A percentile compares a stretch with the other conserved stretches of the same genome.
These are phyloP conservation scores for Cylindrotheca closterium DNA, from an alignment of 108 stramenopile genomes.

Conservation along the genomic window DNA sequence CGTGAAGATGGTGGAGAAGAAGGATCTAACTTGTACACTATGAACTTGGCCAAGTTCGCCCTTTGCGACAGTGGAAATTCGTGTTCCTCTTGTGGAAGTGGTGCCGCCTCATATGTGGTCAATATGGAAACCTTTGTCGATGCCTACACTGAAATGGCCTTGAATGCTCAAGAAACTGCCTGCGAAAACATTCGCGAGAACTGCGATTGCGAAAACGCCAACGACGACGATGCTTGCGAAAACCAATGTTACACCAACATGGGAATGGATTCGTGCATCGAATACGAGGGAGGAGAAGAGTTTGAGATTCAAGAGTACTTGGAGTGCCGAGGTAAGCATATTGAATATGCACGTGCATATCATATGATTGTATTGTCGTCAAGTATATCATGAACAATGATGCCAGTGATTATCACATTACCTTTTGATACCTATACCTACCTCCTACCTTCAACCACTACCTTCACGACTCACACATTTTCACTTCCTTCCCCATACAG, in stretches of 20 bases:
- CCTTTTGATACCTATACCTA: no score
- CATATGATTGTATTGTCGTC: no score
- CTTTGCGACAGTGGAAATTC: constrained; percentile 55
- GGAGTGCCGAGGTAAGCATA: constrained; percentile 48
- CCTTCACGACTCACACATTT: no score
- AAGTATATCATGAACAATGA: no score
- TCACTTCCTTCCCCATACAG: no score
- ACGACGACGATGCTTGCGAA: constrained; percentile 63
- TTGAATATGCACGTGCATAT: neutral
- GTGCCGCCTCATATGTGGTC: constrained; percentile 65
- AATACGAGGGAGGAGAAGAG: constrained; percentile 44
- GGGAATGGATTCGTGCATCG: constrained; percentile 51
- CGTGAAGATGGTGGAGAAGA: constrained; percentile 21
- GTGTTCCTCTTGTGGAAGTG: constrained; percentile 46
- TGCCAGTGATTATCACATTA: no score
- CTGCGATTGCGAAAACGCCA: constrained; percentile 72
- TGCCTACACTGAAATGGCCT: constrained; percentile 52
- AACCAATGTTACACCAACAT: constrained; percentile 45
- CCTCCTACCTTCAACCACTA: no score
- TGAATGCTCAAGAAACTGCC: constrained; percentile 46
- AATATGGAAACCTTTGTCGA: constrained; percentile 74
- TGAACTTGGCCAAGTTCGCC: constrained; percentile 71
- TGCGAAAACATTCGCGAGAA: constrained; percentile 72
- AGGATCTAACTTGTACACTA: constrained; percentile 44
- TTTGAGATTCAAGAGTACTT: constrained; percentile 50